Base-by-base conservation (phyloP, 495 filamentous ascomycete genomes). In the Annulohypoxylon moriforme region DNA sequence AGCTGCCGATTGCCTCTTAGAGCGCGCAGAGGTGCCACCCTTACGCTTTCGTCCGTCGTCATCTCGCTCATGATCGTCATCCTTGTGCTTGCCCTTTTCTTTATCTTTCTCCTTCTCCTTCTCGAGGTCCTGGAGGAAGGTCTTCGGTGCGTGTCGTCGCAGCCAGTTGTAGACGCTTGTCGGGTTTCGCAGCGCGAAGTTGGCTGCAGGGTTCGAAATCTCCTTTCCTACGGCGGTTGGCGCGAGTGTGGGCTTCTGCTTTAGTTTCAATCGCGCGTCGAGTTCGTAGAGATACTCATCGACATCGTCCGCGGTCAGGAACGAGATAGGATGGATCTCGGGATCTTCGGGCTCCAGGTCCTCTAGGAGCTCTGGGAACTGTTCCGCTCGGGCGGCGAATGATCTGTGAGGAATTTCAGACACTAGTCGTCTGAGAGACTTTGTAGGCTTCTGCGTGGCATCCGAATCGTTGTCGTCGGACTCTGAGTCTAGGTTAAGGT, bases 141-240 rank as follows among this genome's bases (percentile, higher is more conserved):
- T 90, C 64, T 94, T 88, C 0, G 94, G 94, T 62, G 93, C 91
- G 75, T 96, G 88, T 64, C 89, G 88, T 34, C 92, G 88, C 22
- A 98, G 82, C 94, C 94, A 98, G 78, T 95, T 96, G 82, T 94
- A 93, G 1, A 96, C 93, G 25, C 91, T 93, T 38, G 92, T 89
- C 0, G 92, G 93, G 73, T 97, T 98, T 29, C 88, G 87, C 4
- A 93, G 80, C 16, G 87, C 84, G 40, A 89, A 85, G 59, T 94
- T 91, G 20, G 71, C 71, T 10, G 70, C 49, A 14, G 64, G 67
- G 14, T 64, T 67, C 3, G 61, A 14, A 14, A 81, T 77, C 64
- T 86, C 86, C 5, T 85, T 81, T 47, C 88, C 86, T 11, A 81
- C 76, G 47, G 36, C 79, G 75, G 36, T 81, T 22, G 83, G 84